Evolutionary conservation across 2,329 filamentous ascomycete genomes (phyloP).

Genomic region (Aspergillus ustus): DNA sequence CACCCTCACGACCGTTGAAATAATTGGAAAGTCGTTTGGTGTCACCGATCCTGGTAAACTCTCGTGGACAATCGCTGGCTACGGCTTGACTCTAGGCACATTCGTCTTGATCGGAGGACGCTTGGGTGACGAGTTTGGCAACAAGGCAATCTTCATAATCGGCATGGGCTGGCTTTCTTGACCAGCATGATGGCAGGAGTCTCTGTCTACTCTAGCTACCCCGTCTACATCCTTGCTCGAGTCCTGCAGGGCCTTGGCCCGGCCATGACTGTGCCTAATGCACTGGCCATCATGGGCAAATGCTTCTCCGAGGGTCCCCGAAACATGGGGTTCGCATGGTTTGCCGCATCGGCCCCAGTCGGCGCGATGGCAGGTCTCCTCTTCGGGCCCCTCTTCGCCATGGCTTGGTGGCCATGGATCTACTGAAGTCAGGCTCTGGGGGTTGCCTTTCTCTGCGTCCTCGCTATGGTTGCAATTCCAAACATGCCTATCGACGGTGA

Average conservation of each 20-base stretch:
- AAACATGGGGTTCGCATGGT: slow-evolving; percentile 59
- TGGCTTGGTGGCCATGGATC: too few relatives aligned
- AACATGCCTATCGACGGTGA: neutral
- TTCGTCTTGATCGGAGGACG: slow-evolving; percentile 39
- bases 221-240: slow-evolving; percentile 54
- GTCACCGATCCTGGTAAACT: slow-evolving; percentile 29
- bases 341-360: slow-evolving; percentile 47
- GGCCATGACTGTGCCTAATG: slow-evolving; percentile 67
- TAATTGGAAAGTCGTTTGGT: slow-evolving; percentile 54
- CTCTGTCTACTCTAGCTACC: slow-evolving; percentile 40
- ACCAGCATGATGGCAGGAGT: slow-evolving; percentile 36
- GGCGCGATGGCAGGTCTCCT: too few relatives aligned
- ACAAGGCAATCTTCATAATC: slow-evolving; percentile 35
- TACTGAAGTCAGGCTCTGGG: slow-evolving; percentile 16
- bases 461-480: slow-evolving; percentile 34
- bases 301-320: slow-evolving; percentile 58
- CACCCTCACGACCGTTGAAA: slow-evolving; percentile 12
- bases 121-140: slow-evolving; percentile 38
- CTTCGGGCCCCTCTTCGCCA: too few relatives aligned
- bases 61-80: too few relatives aligned
- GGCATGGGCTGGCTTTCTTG: slow-evolving; percentile 37
- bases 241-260: slow-evolving; percentile 61
- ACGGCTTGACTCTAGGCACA: slow-evolving; percentile 45
- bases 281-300: slow-evolving; percentile 63
- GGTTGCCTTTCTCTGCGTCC: slow-evolving; percentile 33